Evolutionary conservation across 371 early-diverging fungal genomes (phyloP), one percentile per base, ranked within the genome.

Genomic region (Mucor racemosus): DNA sequence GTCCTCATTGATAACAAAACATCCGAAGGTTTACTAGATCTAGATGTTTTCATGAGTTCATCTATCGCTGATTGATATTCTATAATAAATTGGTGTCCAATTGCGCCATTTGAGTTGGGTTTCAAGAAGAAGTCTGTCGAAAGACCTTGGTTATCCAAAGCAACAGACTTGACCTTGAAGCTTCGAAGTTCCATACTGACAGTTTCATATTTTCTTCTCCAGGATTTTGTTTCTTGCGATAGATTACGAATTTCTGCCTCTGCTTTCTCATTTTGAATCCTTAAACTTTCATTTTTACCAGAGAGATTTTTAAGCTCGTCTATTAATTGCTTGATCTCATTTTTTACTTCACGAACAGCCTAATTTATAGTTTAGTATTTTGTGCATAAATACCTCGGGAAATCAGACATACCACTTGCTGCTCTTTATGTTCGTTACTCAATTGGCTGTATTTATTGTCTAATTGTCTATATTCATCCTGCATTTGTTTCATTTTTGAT

Each of bases 41-140:
- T 88, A 36, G 87, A 88, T 14, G 88, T 85, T 9, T 80, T 79
- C 54, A 94, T 74, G n/a, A 96, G 76, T n/a, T 87, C 87, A 67
- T 93, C 92, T 48, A 96, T 88, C 4, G 95, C 91, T 13, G 85
- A 82, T 60, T 95, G 93, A 81, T 93, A 97, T 11, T 88, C 79
- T 36, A 82, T 81, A 33, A 96, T 75, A 17, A 82, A 79, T 9
- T 80, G 81, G 35, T 88, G 86, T 7, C 89, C 86, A 44, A 94
- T 86, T 10, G 85, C 87, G 10, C 93, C 96, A n/a, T 86, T 84
- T 6, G 73, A 69, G 36, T 69, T 81, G 68, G 84, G 87, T 60
- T 76, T 72, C 26, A 87, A 58, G 34, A 81, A 71, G n/a, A 74
- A 59, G 31, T 77, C 73, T 26, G 64, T 69, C 8, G 76, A 54